Percentiles rank a stretch among this genome's conserved stretches.
phyloP scores from a whole-genome alignment of 352 stramenopile genomes.

The Globisporangium lucens region DNA sequence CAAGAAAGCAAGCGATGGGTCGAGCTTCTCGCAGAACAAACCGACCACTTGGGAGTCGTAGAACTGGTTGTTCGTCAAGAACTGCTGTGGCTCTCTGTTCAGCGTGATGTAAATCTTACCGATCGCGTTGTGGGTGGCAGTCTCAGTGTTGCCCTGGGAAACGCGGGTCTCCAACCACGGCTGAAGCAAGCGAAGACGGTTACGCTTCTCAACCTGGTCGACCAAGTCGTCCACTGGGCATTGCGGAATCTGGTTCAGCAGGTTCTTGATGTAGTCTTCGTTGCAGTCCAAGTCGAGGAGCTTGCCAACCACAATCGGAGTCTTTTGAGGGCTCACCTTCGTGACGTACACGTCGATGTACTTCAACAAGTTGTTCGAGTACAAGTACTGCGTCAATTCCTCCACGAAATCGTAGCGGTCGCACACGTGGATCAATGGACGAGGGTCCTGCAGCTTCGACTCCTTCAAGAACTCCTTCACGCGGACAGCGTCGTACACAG shows the following conservation, averaged over 20 bases:
- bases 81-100: slow-evolving; percentile 99
- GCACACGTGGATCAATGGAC: slow-evolving; percentile 99
- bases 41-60: slow-evolving; percentile 99
- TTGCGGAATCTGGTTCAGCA: slow-evolving; percentile 97
- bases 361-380: slow-evolving; percentile 99
- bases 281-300: slow-evolving; percentile 97
- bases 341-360: slow-evolving; percentile 99
- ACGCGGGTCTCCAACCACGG: slow-evolving; percentile 99
- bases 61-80: slow-evolving; percentile 99
- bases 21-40: slow-evolving; percentile 99
- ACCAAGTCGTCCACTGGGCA: slow-evolving; percentile 98
- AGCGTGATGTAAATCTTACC: slow-evolving; percentile 99
- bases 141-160: slow-evolving; percentile 98
- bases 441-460: slow-evolving; percentile 98
- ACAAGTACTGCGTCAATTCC: slow-evolving; percentile 99
- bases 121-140: slow-evolving; percentile 99
- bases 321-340: slow-evolving; percentile 97
- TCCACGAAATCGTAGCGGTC: slow-evolving; percentile 99
- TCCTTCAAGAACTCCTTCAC: slow-evolving; percentile 99
- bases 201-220: slow-evolving; percentile 98
- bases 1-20: slow-evolving; percentile 98
- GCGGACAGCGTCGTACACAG: slow-evolving; percentile 98
- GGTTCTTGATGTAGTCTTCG: slow-evolving; percentile 99
- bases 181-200: slow-evolving; percentile 98
- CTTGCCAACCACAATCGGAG: slow-evolving; percentile 98